Percentiles rank a stretch among this genome's conserved stretches.
These are phyloP conservation scores for Pseudisothecium myosuroides DNA, from an alignment of 225 moss, liverwort and hornwort species.

Conservation along the genomic window DNA sequence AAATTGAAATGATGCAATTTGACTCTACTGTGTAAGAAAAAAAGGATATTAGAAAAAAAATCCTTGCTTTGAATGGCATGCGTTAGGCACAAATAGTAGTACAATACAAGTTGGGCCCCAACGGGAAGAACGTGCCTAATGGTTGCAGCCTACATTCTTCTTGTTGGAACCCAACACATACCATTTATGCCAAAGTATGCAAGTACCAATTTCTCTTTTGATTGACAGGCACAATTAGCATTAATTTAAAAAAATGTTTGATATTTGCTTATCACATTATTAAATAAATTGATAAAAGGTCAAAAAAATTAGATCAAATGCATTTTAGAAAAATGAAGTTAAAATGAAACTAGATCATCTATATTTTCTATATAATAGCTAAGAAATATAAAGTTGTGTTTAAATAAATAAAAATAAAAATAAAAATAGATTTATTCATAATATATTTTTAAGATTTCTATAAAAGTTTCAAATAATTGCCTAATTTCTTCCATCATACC, in stretches of 20 bases:
- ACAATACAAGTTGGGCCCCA: rapidly evolving
- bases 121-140: rapidly evolving
- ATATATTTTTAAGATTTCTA: too few relatives aligned
- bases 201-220: neutral
- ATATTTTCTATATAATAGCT: neutral
- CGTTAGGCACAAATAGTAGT: rapidly evolving
- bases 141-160: rapidly evolving
- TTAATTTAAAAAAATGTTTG: neutral
- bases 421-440: neutral
- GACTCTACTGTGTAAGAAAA: neutral
- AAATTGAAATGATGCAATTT: neutral
- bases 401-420: neutral
- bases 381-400: rapidly evolving
- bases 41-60: neutral
- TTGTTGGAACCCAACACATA: neutral
- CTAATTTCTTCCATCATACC: too few relatives aligned
- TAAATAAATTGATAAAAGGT: neutral
- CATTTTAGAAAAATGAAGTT: neutral
- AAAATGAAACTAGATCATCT: neutral
- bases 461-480: neutral
- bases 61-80: too few relatives aligned
- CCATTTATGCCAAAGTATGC: rapidly evolving
- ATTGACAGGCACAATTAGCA: neutral
- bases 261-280: neutral
- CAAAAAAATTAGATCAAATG: neutral